Base-by-base conservation (phyloP, 73 alveolate genomes). In the Stentor roeselii region DNA sequence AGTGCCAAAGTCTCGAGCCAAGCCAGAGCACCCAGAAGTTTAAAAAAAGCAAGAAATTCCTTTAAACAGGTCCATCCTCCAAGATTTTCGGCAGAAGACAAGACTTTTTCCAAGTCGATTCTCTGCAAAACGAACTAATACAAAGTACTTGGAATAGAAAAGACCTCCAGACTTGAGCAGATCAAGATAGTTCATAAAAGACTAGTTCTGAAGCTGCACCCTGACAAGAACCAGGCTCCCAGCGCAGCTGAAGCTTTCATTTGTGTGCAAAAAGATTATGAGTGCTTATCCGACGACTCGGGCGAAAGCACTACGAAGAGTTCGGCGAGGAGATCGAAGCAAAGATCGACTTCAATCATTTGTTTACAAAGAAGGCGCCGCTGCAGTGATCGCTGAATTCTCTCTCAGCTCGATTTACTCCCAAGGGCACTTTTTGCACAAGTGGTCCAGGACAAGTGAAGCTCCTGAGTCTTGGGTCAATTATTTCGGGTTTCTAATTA, bases 261-360 rank as follows among this genome's bases (percentile, higher is more conserved):
- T 90, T 88, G 91, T 90, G 82, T 98, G 59, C 98, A 97, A 40
- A 98, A 98, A 89, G 99, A 99, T 3, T 98, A 98, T 89, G 98
- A 92, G 80, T 91, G 91, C 84, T 87, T 98, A 83, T 88, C 98
- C 6, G 92, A 96, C 87, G 88, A 89, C 36, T 95, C 91, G 78
- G 96, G 96, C 89, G 88, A 96, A 85, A 77, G 14, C 75, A 88
- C 39, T 98, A 98, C 91, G 99, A 98, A 87, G 91, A 86, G 76
- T 93, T 92, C 84, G 99, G 99, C 60, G 90, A 88, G 75, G 98
- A 93, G 36, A 95, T 93, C 15, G 67, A 50, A 50, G 21, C 21
- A 21, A 50, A 50, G 6, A 11, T 11, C 21, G 30, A 50, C 21
- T 11, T 50, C 30, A 21, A 50, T 21, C 67, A 50, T 11, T 6